Percentiles rank a stretch among this genome's conserved stretches.
Evolutionary conservation across 768 basidiomycete genomes (phyloP).

Genomic region (Rhodosporidiobolus sp.): DNA sequence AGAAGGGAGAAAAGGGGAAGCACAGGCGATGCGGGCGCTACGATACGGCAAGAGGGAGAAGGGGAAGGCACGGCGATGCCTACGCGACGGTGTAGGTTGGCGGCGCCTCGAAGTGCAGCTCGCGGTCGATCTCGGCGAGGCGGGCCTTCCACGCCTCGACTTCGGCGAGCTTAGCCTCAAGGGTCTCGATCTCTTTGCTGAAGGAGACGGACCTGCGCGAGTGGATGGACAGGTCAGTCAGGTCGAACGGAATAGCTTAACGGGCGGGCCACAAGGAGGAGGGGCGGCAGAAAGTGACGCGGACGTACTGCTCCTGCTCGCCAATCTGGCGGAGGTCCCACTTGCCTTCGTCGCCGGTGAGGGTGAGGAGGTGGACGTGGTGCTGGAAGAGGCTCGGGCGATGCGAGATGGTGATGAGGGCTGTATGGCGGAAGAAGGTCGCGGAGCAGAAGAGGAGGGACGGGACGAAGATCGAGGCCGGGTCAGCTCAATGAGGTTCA

Average conservation of each 20-base stretch:
- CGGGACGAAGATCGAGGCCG: background rate
- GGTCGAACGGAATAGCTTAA: background rate
- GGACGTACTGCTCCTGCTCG: constrained; percentile 62
- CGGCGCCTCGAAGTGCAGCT: constrained; percentile 34
- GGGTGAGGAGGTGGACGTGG: constrained; percentile 77
- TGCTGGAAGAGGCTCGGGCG: constrained; percentile 84
- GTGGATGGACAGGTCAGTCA: no score
- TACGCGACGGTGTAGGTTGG: no score
- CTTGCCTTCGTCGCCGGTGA: constrained; percentile 64
- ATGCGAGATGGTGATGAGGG: constrained; percentile 86
- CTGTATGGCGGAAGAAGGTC: constrained; percentile 4
- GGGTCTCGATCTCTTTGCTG: constrained; percentile 65
- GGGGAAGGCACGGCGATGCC: background rate
- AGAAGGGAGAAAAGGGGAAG: background rate
- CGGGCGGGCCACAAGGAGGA: constrained; percentile 2
- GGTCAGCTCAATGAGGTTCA: background rate
- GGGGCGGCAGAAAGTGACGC: background rate
- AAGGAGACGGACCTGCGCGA: constrained; percentile 58
- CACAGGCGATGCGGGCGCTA: no score
- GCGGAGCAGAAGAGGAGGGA: background rate
- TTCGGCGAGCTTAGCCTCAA: constrained; percentile 67
- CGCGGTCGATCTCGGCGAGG: constrained; percentile 37
- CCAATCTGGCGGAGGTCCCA: constrained; percentile 73
- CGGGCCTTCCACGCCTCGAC: constrained; percentile 71
- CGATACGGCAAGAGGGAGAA: background rate